Evolutionary conservation across 2,329 filamentous ascomycete species (phyloP), one percentile per base, ranked within the genome.

Genomic region (Ramularia endophylla): DNA sequence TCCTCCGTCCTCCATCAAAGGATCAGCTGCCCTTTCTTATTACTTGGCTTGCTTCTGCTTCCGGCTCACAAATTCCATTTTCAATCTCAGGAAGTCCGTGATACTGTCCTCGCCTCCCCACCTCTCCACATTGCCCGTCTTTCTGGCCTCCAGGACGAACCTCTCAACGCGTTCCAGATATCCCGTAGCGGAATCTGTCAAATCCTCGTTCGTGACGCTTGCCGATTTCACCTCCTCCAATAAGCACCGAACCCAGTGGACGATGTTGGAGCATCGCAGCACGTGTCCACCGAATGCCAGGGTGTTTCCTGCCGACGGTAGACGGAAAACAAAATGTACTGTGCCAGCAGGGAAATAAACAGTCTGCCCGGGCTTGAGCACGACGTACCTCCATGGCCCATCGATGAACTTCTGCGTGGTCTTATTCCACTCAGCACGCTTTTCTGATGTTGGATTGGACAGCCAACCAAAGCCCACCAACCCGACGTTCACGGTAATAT

Each of bases 171-270:
- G 39, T 20, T 50, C 47, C 25, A 62, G 48, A 44, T 61, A 61
- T 3, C 50, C 55, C 5, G 51, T 45, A 20, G 56, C 56, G 15
- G 60, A 58, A 30, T 68, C 56, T 41, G 63, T 65, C 41, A 72
- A 45, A 13, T 71, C 69, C 47, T 71, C 55, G 27, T 67, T 67
- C 41, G 70, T 68, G 35, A 71, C 65, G 27, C 66, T 64, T 46
- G 62, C 60, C 30, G 66, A 60, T 13, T 65, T 55, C 1, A 65
- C 63, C 46, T 67, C 65, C 38, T 68, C 64, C 40, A 70, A 64
- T 32, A 72, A 53, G 36, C 66, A 69, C 54, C 67, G 64, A 9
- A 69, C 58, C 62, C 70, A 69, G 38, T 66, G 54, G 8, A 68
- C 61, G 9, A 62, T 57, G 37, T 56, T 59, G n/a, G 56, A 59